Conservation (phyloP, 164 flowering plant genomes). For the Aristolochia fimbriata region DNA sequence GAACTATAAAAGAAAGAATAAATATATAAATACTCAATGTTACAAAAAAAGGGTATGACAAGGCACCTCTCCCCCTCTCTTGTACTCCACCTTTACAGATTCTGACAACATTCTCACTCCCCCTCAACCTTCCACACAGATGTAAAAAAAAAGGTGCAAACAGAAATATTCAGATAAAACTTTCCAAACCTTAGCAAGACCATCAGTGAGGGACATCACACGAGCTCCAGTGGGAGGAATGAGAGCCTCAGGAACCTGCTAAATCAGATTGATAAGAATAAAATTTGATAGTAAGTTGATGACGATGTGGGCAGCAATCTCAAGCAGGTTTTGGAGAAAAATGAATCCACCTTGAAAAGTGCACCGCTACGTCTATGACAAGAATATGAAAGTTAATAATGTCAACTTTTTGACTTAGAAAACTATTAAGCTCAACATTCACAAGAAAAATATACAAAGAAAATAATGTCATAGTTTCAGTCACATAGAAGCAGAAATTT, state of each 20-base stretch:
- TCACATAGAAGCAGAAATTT: not conserved
- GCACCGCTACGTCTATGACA: slow-evolving; percentile 69
- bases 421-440: not conserved
- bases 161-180: not conserved
- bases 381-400: slow-evolving; percentile 21
- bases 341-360: slow-evolving; percentile 66
- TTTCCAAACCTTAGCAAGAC: slow-evolving; percentile 68
- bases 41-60: no score
- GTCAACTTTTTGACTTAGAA: not conserved
- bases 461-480: not conserved
- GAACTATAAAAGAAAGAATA: no score
- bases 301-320: slow-evolving; percentile 9
- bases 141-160: no score
- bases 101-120: no score
- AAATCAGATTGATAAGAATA: slow-evolving; percentile 7
- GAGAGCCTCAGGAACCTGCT: slow-evolving; percentile 89
- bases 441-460: not conserved
- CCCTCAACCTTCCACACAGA: no score
- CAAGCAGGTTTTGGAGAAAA: slow-evolving; percentile 16
- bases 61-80: no score
- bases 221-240: slow-evolving; percentile 95
- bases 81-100: no score
- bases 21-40: no score
- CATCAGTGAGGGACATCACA: slow-evolving; percentile 95
- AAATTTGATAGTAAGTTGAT: slow-evolving; percentile 5